Conservation (phyloP, 768 basidiomycete genomes). For the Lentinula detonsa region DNA sequence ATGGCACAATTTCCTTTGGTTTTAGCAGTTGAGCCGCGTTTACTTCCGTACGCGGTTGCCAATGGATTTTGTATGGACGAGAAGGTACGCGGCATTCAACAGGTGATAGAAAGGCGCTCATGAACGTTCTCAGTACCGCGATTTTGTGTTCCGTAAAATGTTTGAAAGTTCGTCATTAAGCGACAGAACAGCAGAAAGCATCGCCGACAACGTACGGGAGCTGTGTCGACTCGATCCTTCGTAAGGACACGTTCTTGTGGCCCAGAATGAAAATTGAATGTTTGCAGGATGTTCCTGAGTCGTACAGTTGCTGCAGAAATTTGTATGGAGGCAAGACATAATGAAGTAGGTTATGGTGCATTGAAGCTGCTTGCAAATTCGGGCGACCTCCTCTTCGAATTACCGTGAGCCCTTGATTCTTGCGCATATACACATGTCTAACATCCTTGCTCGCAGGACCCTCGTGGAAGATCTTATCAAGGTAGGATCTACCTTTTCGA, state of each 20-base stretch:
- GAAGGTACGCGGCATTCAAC: conserved; percentile 39
- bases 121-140: conserved; percentile 51
- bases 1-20: conserved; percentile 74
- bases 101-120: background rate
- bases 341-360: conserved; percentile 63
- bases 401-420: conserved; percentile 38
- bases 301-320: conserved; percentile 81
- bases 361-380: conserved; percentile 62
- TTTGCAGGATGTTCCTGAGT: conserved; percentile 71
- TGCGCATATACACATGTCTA: background rate
- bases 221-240: conserved; percentile 62
- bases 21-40: conserved; percentile 68
- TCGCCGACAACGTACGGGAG: conserved; percentile 65
- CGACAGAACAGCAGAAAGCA: conserved; percentile 54
- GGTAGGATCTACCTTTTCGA: conserved; percentile 27
- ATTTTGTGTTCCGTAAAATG: conserved; percentile 86
- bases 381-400: conserved; percentile 61
- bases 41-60: conserved; percentile 62
- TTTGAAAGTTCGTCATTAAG: conserved; percentile 54
- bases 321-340: conserved; percentile 74
- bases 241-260: conserved; percentile 30
- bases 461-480: conserved; percentile 64
- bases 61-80: conserved; percentile 79
- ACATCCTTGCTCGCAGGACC: conserved; percentile 21
- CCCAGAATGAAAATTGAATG: conserved; percentile 4